Percentiles rank a stretch among this genome's conserved stretches.
Conservation (phyloP, 2,329 filamentous ascomycete species). For the Colletotrichum spaethianum region DNA sequence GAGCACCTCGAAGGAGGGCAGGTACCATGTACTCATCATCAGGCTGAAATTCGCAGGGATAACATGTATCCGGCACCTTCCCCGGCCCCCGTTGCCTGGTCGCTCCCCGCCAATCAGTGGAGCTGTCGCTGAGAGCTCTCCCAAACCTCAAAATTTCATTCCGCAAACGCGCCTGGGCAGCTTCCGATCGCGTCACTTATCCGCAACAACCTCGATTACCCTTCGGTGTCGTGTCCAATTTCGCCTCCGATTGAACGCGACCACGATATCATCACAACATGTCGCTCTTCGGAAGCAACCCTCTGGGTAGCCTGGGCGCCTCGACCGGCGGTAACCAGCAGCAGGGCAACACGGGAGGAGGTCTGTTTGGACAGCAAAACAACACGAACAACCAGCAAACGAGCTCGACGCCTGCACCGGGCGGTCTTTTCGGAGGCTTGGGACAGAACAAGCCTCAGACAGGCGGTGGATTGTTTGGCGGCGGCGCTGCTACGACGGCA, state of each 20-base stretch:
- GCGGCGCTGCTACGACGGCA: constrained; percentile 34
- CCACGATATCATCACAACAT: constrained; percentile 23
- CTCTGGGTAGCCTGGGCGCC: constrained; percentile 42
- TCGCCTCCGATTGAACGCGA: constrained; percentile 16
- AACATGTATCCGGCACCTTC: constrained; percentile 1
- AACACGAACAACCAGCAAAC: constrained; percentile 36
- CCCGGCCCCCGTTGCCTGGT: constrained; percentile 34
- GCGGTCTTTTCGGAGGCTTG: constrained; percentile 44
- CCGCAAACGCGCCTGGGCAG: constrained; percentile 32
- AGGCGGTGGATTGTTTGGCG: constrained; percentile 53
- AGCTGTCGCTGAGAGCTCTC: constrained; percentile 39
- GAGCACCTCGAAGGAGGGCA: neutral
- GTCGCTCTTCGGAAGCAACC: constrained; percentile 43
- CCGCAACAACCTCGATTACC: neutral
- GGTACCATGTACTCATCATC: neutral
- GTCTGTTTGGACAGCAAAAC: constrained; percentile 43
- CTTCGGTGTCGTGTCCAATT: constrained; percentile 19
- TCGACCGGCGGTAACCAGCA: constrained; percentile 34
- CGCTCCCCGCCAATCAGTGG: constrained; percentile 42
- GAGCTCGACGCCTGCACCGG: constrained; percentile 44
- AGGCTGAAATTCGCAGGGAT: neutral
- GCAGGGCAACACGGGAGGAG: constrained; percentile 37
- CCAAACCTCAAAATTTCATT: constrained; percentile 40
- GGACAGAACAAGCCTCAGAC: constrained; percentile 44
- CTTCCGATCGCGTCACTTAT: constrained; percentile 16